Evolutionary conservation across 208 protist genomes (phyloP).

Genomic region (Plasmodiophora brassicae): DNA sequence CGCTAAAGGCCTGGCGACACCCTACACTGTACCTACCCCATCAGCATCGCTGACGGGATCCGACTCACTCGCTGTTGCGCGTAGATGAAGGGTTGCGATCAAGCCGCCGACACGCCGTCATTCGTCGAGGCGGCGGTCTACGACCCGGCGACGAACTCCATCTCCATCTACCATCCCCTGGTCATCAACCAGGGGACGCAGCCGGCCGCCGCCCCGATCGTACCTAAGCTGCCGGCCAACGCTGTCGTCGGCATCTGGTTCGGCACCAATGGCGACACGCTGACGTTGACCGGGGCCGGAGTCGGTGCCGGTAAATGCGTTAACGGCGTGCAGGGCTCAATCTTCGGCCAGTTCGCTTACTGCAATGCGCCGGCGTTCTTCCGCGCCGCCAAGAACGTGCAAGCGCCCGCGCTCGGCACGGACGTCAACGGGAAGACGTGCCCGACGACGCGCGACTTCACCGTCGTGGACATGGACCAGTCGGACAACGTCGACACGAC

Average conservation of each 20-base stretch:
- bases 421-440: background rate
- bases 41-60: too few species aligned
- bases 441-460: constrained; percentile 3
- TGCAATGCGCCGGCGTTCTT: constrained; percentile 28
- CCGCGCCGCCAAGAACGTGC: background rate
- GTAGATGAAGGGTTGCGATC: constrained; percentile 1
- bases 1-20: background rate
- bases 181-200: constrained; percentile 4
- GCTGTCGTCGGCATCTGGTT: constrained; percentile 24
- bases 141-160: background rate
- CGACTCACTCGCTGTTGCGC: too few species aligned
- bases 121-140: constrained; percentile 22
- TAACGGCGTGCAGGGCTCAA: background rate
- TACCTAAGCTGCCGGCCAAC: background rate
- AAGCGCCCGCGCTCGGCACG: background rate
- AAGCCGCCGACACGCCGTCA: background rate
- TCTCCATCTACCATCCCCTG: background rate
- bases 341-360: constrained; percentile 34
- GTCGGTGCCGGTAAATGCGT: constrained; percentile 15
- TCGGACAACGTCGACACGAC: background rate
- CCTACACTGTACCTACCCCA: background rate
- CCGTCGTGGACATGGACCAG: constrained; percentile 5
- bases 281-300: background rate
- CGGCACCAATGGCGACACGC: constrained; percentile 13
- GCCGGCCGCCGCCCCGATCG: background rate